Base-by-base conservation (phyloP, 225 moss, liverwort and hornwort species). In the Ulota crispa region DNA sequence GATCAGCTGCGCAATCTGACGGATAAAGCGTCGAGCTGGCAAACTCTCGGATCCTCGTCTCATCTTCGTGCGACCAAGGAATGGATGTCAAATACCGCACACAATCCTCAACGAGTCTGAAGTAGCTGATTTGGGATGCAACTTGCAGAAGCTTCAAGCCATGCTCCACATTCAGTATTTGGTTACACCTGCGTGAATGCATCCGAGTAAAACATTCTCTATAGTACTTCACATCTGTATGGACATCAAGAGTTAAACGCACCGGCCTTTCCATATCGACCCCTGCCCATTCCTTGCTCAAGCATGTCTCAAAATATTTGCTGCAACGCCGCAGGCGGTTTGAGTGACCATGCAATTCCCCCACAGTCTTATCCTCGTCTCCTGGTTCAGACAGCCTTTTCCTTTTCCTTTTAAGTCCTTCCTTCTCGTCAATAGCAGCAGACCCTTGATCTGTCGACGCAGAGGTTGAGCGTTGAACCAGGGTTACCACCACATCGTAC, bases 71-170 rank as follows among this genome's bases (percentile, higher is more conserved):
- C 1, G 32, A 75, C 60, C 45, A 81, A 1, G 28, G 66, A 23
- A 81, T 0, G 2, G 32, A 39, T 67, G 31, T 9, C 42, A 75
- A 75, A 32, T 75, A 76, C 7, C 13, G 7, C 23, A 67, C 1
- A 12, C 56, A 56, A 9, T 6, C 32, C 30, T 82, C 75, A 4
- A 75, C 0, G 15, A 82, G 53, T 82, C 47, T n/a, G n/a, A n/a
- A n/a, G n/a, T n/a, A n/a, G n/a, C n/a, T n/a, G n/a, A n/a, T n/a
- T n/a, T n/a, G n/a, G 1, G n/a, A 18, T 0, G 54, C 64, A 5
- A 82, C 64, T 83, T 42, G 45, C 0, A 82, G 45, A 43, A 82
- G 50, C 36, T 61, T 32, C 52, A 78, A 14, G n/a, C 64, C 77
- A n/a, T 71, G 2, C 0, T 55, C 8, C 3, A 64, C 42, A 31